Evolutionary conservation across 805 yeast genomes (phyloP).

Genomic region (Maudiozyma saulgeensis): DNA sequence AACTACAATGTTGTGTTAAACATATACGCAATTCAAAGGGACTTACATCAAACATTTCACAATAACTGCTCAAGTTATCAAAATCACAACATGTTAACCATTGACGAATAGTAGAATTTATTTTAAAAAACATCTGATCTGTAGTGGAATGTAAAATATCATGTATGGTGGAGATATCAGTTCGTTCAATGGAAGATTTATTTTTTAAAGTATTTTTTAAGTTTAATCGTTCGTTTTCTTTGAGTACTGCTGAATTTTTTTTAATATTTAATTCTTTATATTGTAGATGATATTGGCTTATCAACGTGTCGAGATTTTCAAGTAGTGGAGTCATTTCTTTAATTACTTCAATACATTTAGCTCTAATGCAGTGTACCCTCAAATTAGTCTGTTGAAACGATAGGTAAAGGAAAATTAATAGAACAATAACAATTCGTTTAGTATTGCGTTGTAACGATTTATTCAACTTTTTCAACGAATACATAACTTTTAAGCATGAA

Average conservation of each 20-base stretch:
- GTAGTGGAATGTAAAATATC: constrained; percentile 29
- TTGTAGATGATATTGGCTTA: constrained; percentile 20
- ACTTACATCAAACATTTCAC: constrained; percentile 35
- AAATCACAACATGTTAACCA: constrained; percentile 25
- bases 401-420: constrained; percentile 8
- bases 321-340: constrained; percentile 10
- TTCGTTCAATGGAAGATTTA: no score
- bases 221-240: no score
- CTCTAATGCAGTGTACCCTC: constrained; percentile 12
- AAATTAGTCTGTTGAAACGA: constrained; percentile 19
- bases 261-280: constrained; percentile 24
- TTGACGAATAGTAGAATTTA: constrained; percentile 20
- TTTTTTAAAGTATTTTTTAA: no score
- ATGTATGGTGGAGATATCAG: constrained; percentile 1
- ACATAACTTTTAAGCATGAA: not conserved
- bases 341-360: constrained; percentile 11
- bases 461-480: not conserved
- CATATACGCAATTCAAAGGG: constrained; percentile 23
- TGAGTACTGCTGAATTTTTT: not conserved
- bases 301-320: constrained; percentile 17
- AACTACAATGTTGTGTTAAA: constrained; percentile 10
- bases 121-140: constrained; percentile 21
- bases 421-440: not conserved
- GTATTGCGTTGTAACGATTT: not conserved
- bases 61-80: constrained; percentile 33